Evolutionary conservation across 345 rosid species (phyloP), one percentile per base, ranked within the genome.

Genomic region (Nephelium lappaceum): DNA sequence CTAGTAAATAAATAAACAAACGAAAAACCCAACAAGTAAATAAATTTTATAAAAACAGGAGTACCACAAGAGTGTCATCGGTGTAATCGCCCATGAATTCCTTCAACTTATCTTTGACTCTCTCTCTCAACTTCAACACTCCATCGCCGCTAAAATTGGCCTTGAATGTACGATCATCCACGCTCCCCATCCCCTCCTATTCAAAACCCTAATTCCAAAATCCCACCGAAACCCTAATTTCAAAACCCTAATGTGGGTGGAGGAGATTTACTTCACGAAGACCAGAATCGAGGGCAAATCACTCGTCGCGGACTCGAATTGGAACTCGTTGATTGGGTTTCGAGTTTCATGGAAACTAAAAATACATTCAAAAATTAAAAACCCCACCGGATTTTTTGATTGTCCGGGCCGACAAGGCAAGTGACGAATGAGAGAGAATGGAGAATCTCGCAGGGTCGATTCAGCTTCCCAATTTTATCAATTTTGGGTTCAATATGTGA

Each of bases 71-170:
- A 67, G 88, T 92, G 75, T 97, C 98, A 80, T 97, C 99, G 19
- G 99, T 91, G 87, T 97, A 97, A 79, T 97, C 95, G 61, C 96
- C 98, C 98, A 97, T 93, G 82, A 86, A 93, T 87, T 97, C 98
- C 89, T 94, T 93, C 70, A 97, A 93, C 81, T 94, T 97, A 71
- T 85, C 90, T 78, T 66, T 91, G 65, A 97, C 93, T 73, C 69
- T 79, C 27, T 90, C 91, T 82, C 92, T 90, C 89, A 97, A 81
- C 86, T 82, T 90, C 1, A 86, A 86, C 42, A 83, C 95, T 76
- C 99, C 99, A 19, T 90, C 95, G 5, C 81, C 95, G n/a, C 86
- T 89, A 83, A 92, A 93, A 83, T 86, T 72, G 66, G 86, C 88
- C 89, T 60, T 91, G 85, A 93, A 92, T 71, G 92, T 91, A 78